Base-by-base conservation (phyloP, 2,329 filamentous ascomycete genomes). In the Cytospora leucostoma region DNA sequence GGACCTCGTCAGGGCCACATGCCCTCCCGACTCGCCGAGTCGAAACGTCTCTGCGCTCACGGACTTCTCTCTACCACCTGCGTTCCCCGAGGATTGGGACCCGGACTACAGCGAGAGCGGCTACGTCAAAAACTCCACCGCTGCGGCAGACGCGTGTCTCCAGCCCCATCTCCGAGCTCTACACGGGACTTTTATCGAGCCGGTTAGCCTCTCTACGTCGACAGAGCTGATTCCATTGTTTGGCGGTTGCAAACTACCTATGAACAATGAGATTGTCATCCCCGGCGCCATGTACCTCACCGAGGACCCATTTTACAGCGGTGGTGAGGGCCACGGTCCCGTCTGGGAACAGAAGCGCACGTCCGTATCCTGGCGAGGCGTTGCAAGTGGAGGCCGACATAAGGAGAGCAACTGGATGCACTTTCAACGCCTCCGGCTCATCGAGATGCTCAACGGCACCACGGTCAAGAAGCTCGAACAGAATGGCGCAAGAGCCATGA, bases 361-460 rank as follows among this genome's bases (percentile, higher is more conserved):
- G 60, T 77, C 74, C 4, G 74, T 87, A 53, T 76, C 88, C 40
- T 90, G 88, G 88, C 84, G 88, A 44, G 88, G 88, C 53, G 83
- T 85, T 2, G 86, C 84, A 3, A 88, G 86, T 8, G 88, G 87
- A 3, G 87, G 86, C 1, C 77, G 79, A 34, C 74, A 79, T 53
- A 75, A 75, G 62, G 69, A 70, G n/a, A 72, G 85, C 52, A 89
- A 83, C 65, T 92, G 88, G 88, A 80, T 79, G 38, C 83, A 85
- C 40, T 89, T 90, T 69, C 88, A 91, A 66, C 85, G 88, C n/a
- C 88, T 90, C 68, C 86, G 89, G 4, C 84, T 91, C 63, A 77
- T 91, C 33, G 79, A 86, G 64, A 88, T 91, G 86, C 76, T 89
- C 55, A 91, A 92, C 69, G 82, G 82, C 10, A 88, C 85, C 1